Conservation (phyloP, 352 stramenopile genomes). For the Phytophthora uliginosa region DNA sequence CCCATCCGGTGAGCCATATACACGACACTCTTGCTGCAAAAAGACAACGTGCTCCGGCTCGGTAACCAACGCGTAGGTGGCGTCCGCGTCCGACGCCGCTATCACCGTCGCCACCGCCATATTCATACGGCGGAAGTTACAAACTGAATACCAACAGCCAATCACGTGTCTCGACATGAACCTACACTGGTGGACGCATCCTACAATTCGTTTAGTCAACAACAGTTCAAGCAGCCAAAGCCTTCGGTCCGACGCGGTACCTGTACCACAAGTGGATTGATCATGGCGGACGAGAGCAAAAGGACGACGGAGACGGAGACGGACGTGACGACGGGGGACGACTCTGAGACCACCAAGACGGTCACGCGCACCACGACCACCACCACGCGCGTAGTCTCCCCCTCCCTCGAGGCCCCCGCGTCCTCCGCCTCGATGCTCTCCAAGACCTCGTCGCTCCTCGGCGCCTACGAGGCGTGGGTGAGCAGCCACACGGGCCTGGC, state of each 20-base stretch:
- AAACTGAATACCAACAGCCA: neutral
- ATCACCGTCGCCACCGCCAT: conserved; percentile 23
- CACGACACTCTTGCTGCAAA: conserved; percentile 34
- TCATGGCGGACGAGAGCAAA: conserved; percentile 33
- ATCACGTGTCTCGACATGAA: neutral
- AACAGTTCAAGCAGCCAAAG: neutral
- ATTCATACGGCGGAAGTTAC: neutral
- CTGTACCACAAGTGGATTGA: conserved; percentile 2
- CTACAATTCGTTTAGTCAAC: conserved; percentile 25
- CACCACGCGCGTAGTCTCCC: conserved; percentile 4
- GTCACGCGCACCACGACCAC: conserved; percentile 17
- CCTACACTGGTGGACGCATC: neutral
- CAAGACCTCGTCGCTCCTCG: conserved; percentile 37
- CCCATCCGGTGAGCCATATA: conserved; percentile 39
- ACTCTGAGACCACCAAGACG: conserved; percentile 16
- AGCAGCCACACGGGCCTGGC: conserved; percentile 62
- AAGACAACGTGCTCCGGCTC: conserved; percentile 20
- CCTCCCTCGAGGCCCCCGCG: neutral
- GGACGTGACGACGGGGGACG: conserved; percentile 22
- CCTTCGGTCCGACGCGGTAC: neutral
- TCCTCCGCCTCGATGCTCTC: neutral
- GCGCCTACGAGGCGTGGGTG: conserved; percentile 79
- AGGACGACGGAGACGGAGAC: conserved; percentile 24
- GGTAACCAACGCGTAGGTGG: conserved; percentile 39
- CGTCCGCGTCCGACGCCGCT: conserved; percentile 12